Evolutionary conservation across 495 filamentous ascomycete species (phyloP), one percentile per base, ranked within the genome.

Genomic region (Aspergillus avenaceus): DNA sequence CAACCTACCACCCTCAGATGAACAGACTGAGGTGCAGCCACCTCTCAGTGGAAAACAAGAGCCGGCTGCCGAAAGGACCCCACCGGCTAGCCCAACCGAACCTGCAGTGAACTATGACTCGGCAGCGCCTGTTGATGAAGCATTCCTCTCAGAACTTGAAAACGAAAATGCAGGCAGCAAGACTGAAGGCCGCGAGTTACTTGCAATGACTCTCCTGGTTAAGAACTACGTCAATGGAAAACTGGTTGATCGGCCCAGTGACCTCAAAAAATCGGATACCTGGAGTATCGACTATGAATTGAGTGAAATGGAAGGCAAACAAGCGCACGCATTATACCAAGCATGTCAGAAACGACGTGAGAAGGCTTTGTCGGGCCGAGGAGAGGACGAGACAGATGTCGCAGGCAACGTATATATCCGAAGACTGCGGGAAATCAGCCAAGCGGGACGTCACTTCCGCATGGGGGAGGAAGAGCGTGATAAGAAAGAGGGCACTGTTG

Each of bases 281-380:
- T 98, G 93, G 92, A 64, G 66, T 0, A 68, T 97, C 31, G 83
- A 95, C 47, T 96, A 95, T 65, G 73, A 80, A 21, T 62, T 96
- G 25, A 66, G 74, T 37, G 86, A 93, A 58, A 56, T 84, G 2
- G 28, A 56, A 0, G 49, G 55, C 0, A 18, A 45, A 0, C 41
- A 62, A 3, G 79, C 77, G 2, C 55, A 64, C 21, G 63, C 21
- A 0, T 57, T 83, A 24, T 90, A 87, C 55, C 21, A 70, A 13
- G 59, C 62, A 41, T 65, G 75, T 23, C 72, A 78, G 50, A 45
- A 47, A 1, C 75, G 87, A 1, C 81, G 87, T 11, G 54, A 61
- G 36, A 75, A 72, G 44, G 59, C 65, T 1, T 61, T 85, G 21
- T 56, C 57, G 0, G 44, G 63, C 28, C 49, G 60, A 14, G 63